These are phyloP conservation scores for Pseudonitzschia delicatissima DNA, from an alignment of 108 stramenopile genomes.

Conservation along the genomic window DNA sequence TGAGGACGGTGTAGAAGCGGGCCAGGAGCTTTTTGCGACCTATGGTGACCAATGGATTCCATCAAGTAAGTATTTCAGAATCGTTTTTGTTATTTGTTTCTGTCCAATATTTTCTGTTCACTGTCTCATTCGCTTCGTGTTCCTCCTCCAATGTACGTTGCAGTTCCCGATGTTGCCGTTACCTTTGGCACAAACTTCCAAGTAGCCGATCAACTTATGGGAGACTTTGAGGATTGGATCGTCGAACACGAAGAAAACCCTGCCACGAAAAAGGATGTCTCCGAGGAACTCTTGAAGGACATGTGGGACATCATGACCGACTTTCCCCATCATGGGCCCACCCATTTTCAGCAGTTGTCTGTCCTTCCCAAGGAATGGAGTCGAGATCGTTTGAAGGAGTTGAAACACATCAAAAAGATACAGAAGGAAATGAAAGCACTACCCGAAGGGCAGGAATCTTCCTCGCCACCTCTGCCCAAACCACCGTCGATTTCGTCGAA, in stretches of 20 bases:
- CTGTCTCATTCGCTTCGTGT: neutral
- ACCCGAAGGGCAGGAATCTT: neutral
- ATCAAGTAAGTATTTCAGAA: slow-evolving; percentile 1
- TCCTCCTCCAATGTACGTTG: no score
- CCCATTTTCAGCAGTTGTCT: slow-evolving; percentile 6
- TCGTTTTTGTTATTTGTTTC: neutral
- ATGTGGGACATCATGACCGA: slow-evolving; percentile 34
- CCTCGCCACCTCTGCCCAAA: slow-evolving; percentile 1
- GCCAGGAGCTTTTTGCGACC: slow-evolving; percentile 64
- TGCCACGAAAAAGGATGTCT: slow-evolving; percentile 1
- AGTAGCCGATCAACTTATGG: slow-evolving; percentile 39
- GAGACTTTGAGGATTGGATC: slow-evolving; percentile 27
- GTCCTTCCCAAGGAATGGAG: slow-evolving; percentile 31
- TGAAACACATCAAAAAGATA: neutral
- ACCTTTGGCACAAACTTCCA: slow-evolving; percentile 38
- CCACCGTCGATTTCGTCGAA: slow-evolving; percentile 2
- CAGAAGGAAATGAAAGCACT: neutral
- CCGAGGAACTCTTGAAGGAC: slow-evolving; percentile 29
- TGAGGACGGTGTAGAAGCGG: slow-evolving; percentile 31
- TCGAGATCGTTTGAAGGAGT: neutral
- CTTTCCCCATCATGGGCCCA: slow-evolving; percentile 30
- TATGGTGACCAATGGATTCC: slow-evolving; percentile 72
- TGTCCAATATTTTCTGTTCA: neutral
- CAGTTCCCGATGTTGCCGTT: slow-evolving; percentile 36
- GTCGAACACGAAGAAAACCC: slow-evolving; percentile 14